These are phyloP conservation scores for Blepharisma stoltei DNA, from an alignment of 73 alveolate species.

Conservation along the genomic window DNA sequence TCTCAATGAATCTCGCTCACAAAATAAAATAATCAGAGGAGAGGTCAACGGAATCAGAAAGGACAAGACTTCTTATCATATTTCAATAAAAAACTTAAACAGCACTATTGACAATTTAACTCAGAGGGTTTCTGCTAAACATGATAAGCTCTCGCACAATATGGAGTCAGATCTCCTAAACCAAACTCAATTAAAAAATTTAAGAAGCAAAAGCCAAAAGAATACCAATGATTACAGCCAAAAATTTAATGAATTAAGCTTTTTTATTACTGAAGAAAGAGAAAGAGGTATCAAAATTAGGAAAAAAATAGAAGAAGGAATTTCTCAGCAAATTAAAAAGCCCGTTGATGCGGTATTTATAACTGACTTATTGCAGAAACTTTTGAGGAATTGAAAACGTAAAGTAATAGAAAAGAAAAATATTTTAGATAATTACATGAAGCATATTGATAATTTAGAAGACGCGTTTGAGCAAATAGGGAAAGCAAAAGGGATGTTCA, in stretches of 20 bases:
- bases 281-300: background rate
- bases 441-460: constrained; percentile 59
- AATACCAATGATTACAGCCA: background rate
- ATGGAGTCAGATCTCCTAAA: constrained; percentile 37
- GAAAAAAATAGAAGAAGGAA: background rate
- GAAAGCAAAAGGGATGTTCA: constrained; percentile 67
- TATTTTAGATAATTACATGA: constrained; percentile 55
- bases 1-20: constrained; percentile 49
- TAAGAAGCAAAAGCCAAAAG: constrained; percentile 26
- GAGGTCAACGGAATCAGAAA: constrained; percentile 56
- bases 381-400: constrained; percentile 41
- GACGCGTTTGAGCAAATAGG: constrained; percentile 70
- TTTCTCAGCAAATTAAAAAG: background rate
- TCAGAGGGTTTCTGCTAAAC: constrained; percentile 35
- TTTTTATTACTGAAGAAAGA: background rate
- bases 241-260: background rate
- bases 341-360: constrained; percentile 36
- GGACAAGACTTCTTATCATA: constrained; percentile 34
- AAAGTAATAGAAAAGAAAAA: constrained; percentile 67
- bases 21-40: constrained; percentile 40
- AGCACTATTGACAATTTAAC: constrained; percentile 33
- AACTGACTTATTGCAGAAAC: background rate
- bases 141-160: constrained; percentile 37
- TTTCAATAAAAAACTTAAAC: constrained; percentile 23
- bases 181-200: constrained; percentile 37